Percentiles rank a stretch among this genome's conserved stretches.
Conservation (phyloP, 306 rosid genomes). For the Purshia tridentata region DNA sequence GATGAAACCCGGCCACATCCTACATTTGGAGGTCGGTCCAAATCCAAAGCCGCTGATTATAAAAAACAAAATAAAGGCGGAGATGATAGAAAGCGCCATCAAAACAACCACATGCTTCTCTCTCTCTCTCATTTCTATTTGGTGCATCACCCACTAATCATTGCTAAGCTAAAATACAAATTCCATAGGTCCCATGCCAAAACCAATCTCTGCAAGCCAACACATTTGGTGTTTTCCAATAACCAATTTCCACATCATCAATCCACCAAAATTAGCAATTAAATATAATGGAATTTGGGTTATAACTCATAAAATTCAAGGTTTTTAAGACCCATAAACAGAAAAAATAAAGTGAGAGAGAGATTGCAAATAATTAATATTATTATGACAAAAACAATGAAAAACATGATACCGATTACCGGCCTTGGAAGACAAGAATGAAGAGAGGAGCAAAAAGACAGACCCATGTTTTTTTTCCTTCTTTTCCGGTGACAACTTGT, state of each 20-base stretch:
- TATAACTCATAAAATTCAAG: background rate
- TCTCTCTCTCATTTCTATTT: constrained; percentile 35
- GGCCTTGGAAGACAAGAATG: constrained; percentile 33
- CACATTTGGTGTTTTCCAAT: constrained; percentile 32
- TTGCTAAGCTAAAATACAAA: constrained; percentile 65
- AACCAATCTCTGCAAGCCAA: constrained; percentile 53
- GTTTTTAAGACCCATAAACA: background rate
- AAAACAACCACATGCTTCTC: constrained; percentile 60
- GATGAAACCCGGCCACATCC: constrained; percentile 61
- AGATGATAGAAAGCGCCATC: constrained; percentile 49
- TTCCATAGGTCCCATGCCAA: constrained; percentile 44
- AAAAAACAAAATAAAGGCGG: constrained; percentile 32
- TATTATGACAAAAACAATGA: background rate
- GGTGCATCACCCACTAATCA: constrained; percentile 71
- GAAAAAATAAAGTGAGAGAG: background rate
- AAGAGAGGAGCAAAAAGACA: constrained; percentile 5
- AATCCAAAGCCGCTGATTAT: constrained; percentile 32
- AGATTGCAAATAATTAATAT: background rate
- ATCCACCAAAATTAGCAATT: constrained; percentile 17
- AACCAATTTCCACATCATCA: constrained; percentile 26
- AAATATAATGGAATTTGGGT: too few relatives aligned
- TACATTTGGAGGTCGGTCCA: constrained; percentile 27
- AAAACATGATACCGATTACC: background rate
- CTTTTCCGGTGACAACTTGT: background rate
- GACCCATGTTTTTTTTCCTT: constrained; percentile 3